These are phyloP conservation scores for Thielaviopsis populi DNA, from an alignment of 2,329 filamentous ascomycete species.

Conservation along the genomic window DNA sequence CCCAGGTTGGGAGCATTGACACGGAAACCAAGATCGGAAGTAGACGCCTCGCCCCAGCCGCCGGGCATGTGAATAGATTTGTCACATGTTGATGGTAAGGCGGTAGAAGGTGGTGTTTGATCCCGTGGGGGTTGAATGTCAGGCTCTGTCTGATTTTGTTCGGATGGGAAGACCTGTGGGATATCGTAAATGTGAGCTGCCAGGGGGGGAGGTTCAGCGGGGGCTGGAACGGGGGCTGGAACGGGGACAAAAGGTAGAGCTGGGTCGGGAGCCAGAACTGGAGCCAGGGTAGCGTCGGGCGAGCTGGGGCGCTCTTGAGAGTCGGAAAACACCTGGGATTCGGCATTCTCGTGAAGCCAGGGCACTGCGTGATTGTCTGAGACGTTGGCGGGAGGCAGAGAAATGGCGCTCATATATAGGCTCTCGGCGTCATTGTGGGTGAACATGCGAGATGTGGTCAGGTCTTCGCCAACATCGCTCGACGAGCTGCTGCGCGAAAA, in stretches of 20 bases:
- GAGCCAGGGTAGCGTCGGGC: not conserved
- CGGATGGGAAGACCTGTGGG: not conserved
- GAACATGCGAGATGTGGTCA: constrained; percentile 53
- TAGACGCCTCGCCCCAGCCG: constrained; percentile 8
- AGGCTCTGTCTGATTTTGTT: not conserved
- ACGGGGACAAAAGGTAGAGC: not conserved
- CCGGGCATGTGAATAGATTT: constrained; percentile 16
- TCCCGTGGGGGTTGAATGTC: not conserved
- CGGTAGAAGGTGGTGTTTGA: not conserved
- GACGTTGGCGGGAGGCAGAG: constrained; percentile 26
- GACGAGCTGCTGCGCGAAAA: constrained; percentile 13
- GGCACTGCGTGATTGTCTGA: not conserved
- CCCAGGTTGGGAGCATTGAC: not conserved
- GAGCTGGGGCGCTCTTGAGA: not conserved
- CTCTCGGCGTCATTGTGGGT: constrained; percentile 70
- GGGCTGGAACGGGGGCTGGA: not conserved
- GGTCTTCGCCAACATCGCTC: constrained; percentile 30
- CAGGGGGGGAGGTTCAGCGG: not conserved
- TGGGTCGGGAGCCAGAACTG: not conserved
- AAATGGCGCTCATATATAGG: constrained; percentile 70
- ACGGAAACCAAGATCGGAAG: not conserved
- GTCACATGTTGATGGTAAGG: constrained; percentile 1
- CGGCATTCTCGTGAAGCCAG: not conserved
- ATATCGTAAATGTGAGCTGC: not conserved
- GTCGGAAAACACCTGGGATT: not conserved